A percentile compares a stretch with the other conserved stretches of the same genome.
Conservation (phyloP, 1,139 yeast species). For the Geotrichum bryndzae region DNA sequence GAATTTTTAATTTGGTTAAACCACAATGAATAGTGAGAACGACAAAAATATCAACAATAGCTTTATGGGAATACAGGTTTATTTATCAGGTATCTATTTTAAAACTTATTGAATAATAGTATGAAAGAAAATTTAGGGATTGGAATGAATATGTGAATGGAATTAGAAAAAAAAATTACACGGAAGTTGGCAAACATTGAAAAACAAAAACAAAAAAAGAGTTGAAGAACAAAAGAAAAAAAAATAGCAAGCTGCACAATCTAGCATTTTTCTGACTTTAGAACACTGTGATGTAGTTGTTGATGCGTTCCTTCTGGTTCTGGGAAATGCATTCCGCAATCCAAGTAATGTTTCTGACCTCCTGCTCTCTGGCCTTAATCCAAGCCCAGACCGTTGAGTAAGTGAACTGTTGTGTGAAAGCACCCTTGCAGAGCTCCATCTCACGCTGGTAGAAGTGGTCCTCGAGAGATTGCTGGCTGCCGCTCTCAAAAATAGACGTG, state of each 20-base stretch:
- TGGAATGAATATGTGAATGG: neutral
- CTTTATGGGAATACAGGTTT: neutral
- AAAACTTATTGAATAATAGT: neutral
- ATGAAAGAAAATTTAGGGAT: neutral
- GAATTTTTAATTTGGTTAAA: neutral
- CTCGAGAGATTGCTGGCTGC: slow-evolving; percentile 59
- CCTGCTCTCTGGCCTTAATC: slow-evolving; percentile 94
- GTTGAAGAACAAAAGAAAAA: neutral
- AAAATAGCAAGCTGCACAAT: neutral
- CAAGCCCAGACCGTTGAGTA: slow-evolving; percentile 92
- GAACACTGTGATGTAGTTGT: slow-evolving; percentile 38
- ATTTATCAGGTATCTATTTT: neutral
- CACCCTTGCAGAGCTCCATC: slow-evolving; percentile 86
- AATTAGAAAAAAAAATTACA: neutral
- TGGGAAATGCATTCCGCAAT: slow-evolving; percentile 82
- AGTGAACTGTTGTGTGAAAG: slow-evolving; percentile 95
- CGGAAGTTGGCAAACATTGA: neutral
- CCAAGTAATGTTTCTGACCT: slow-evolving; percentile 94
- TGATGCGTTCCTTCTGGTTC: slow-evolving; percentile 41
- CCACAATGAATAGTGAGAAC: neutral
- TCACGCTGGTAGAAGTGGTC: slow-evolving; percentile 91
- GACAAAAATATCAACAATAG: neutral
- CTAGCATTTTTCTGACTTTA: slow-evolving; percentile 17
- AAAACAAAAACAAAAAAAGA: neutral
- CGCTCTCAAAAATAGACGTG: slow-evolving; percentile 54